Evolutionary conservation across 768 basidiomycete species (phyloP).

Genomic region (Boletus insuetus): DNA sequence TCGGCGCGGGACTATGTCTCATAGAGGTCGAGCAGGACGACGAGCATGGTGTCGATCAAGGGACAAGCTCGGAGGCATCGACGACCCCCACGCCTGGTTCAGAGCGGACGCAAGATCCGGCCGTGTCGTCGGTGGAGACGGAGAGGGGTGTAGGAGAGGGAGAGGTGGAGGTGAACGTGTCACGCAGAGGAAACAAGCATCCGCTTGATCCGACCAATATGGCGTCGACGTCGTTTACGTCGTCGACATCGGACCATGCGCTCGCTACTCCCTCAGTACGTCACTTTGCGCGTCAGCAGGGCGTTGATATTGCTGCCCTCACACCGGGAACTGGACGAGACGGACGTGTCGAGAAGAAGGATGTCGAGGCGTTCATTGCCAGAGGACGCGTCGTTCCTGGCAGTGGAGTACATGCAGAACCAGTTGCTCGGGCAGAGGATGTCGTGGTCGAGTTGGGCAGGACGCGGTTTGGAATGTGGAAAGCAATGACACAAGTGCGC

Average conservation of each 20-base stretch:
- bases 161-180: not conserved
- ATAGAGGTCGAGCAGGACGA: constrained; percentile 76
- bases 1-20: constrained; percentile 71
- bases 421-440: constrained; percentile 32
- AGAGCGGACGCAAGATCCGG: constrained; percentile 13
- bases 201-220: constrained; percentile 61
- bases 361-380: constrained; percentile 62
- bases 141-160: not conserved
- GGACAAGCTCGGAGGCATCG: not conserved
- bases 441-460: constrained; percentile 68
- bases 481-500: constrained; percentile 78
- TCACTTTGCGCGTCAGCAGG: constrained; percentile 66
- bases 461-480: constrained; percentile 85
- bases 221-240: constrained; percentile 12
- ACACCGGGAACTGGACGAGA: constrained; percentile 69
- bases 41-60: not conserved
- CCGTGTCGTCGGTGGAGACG: not conserved
- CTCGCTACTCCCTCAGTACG: constrained; percentile 78
- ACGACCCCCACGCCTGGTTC: no score
- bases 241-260: constrained; percentile 33
- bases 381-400: constrained; percentile 4
- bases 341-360: constrained; percentile 72
- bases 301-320: constrained; percentile 56
- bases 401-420: not conserved
- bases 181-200: not conserved